phyloP scores from a whole-genome alignment of 305 asterid species.

The Euphrasia arctica region DNA sequence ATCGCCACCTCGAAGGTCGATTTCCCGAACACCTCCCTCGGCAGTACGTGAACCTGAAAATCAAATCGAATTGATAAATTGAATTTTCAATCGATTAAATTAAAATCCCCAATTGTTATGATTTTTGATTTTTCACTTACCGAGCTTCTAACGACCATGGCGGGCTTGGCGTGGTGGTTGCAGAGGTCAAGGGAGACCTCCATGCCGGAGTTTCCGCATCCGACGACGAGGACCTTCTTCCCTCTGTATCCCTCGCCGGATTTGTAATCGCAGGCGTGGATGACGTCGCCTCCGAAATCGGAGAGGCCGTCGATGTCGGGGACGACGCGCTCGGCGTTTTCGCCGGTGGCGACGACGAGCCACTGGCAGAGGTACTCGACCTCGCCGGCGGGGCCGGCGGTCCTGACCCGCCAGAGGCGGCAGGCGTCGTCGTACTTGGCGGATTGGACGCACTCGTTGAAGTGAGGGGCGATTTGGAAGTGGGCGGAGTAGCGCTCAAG shows the following conservation, averaged over 20 bases:
- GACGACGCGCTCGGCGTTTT: slow-evolving; percentile 62
- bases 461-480: slow-evolving; percentile 59
- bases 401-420: slow-evolving; percentile 62
- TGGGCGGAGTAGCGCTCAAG: slow-evolving; percentile 58
- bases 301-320: slow-evolving; percentile 71
- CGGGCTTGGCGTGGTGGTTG: slow-evolving; percentile 62
- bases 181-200: slow-evolving; percentile 89
- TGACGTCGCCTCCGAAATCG: slow-evolving; percentile 62
- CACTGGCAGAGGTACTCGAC: slow-evolving; percentile 84
- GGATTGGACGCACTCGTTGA: slow-evolving; percentile 64
- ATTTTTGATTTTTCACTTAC: slow-evolving; percentile 34
- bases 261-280: slow-evolving; percentile 72
- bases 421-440: slow-evolving; percentile 74
- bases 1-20: slow-evolving; percentile 75
- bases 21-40: slow-evolving; percentile 68
- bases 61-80: no score
- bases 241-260: slow-evolving; percentile 67
- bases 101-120: no score
- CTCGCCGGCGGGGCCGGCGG: slow-evolving; percentile 33
- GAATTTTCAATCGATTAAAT: no score
- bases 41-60: slow-evolving; percentile 81
- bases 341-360: slow-evolving; percentile 91
- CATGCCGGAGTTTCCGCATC: slow-evolving; percentile 96
- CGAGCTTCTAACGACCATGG: slow-evolving; percentile 83
- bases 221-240: slow-evolving; percentile 77